Conservation (phyloP, 805 yeast genomes). For the Starmerella stellata region DNA sequence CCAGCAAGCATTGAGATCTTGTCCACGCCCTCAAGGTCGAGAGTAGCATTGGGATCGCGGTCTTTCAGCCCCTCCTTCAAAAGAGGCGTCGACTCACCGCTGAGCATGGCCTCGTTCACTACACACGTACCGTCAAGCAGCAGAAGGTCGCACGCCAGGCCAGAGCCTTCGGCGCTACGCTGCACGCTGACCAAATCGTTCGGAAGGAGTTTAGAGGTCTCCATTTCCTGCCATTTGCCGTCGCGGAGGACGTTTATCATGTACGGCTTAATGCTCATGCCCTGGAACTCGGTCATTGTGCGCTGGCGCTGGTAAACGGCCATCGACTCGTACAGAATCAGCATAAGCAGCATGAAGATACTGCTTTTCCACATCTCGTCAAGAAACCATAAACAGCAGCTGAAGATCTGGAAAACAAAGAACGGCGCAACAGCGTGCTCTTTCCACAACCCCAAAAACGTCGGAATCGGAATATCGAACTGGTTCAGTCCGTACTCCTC, state of each 20-base stretch:
- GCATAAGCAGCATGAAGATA: conserved; percentile 75
- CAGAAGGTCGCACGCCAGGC: conserved; percentile 84
- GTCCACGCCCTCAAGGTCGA: conserved; percentile 69
- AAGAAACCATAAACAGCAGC: conserved; percentile 87
- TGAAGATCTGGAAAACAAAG: conserved; percentile 88
- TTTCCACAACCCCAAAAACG: conserved; percentile 74
- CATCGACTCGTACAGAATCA: conserved; percentile 80
- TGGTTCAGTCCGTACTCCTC: conserved; percentile 67
- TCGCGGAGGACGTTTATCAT: conserved; percentile 55
- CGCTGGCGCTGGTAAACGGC: conserved; percentile 90
- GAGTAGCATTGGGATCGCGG: conserved; percentile 51
- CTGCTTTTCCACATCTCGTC: conserved; percentile 96
- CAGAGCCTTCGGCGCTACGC: conserved; percentile 78
- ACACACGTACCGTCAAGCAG: conserved; percentile 80
- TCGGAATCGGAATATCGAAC: conserved; percentile 90
- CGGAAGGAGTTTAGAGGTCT: conserved; percentile 65
- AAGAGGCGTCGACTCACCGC: conserved; percentile 95
- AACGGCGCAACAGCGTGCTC: conserved; percentile 98
- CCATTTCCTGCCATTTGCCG: conserved; percentile 46
- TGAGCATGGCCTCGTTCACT: conserved; percentile 95
- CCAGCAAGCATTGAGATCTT: conserved; percentile 81
- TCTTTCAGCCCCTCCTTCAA: conserved; percentile 77
- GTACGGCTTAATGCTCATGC: conserved; percentile 94
- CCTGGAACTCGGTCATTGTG: conserved; percentile 86
- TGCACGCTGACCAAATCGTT: conserved; percentile 73